A percentile compares a stretch with the other conserved stretches of the same genome.
Evolutionary conservation across 257 asterid species (phyloP).

Genomic region (Solanum tacnaense): DNA sequence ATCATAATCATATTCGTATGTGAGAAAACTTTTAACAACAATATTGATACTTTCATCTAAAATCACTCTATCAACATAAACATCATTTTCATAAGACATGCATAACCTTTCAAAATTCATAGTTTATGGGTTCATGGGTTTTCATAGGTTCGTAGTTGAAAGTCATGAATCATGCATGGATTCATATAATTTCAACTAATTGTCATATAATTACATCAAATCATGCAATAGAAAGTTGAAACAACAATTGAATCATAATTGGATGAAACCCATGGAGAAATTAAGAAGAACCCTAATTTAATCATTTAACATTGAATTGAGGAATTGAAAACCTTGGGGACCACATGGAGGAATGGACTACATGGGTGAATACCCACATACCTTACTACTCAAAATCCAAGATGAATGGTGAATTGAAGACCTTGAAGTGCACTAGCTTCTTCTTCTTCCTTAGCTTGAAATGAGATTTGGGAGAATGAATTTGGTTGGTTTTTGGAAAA

Average conservation of each 20-base stretch:
- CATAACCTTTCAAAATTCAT: no score
- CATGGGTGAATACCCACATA: background rate
- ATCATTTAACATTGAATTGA: background rate
- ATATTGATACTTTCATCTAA: no score
- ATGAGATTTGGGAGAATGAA: background rate
- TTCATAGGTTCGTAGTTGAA: no score
- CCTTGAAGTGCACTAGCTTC: background rate
- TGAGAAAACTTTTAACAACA: no score
- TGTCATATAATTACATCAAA: no score
- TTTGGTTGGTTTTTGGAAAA: background rate
- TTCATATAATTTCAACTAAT: background rate
- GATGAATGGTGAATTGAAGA: background rate
- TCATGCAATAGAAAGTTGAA: background rate
- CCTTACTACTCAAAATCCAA: background rate
- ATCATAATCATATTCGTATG: no score
- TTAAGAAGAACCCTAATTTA: background rate
- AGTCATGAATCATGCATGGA: background rate
- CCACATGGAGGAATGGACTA: background rate
- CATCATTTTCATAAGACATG: no score
- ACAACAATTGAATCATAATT: background rate
- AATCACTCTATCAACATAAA: no score
- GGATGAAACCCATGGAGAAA: background rate
- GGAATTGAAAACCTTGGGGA: background rate
- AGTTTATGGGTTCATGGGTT: no score
- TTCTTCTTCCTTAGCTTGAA: background rate